Base-by-base conservation (phyloP, 495 filamentous ascomycete genomes). In the Penicillium pancosmium region DNA sequence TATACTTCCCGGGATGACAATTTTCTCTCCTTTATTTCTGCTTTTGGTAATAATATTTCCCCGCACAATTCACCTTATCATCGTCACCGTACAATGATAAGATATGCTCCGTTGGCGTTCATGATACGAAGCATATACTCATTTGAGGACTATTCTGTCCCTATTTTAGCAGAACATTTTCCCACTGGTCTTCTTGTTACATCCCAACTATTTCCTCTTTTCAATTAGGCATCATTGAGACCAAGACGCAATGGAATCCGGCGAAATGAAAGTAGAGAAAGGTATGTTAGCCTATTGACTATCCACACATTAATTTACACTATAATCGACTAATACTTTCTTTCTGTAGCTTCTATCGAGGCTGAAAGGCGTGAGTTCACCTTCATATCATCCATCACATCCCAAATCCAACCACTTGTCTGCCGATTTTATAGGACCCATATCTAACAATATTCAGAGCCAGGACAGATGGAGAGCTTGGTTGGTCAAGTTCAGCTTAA, bases 11-110 rank as follows among this genome's bases (percentile, higher is more conserved):
- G 41, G 41, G 16, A 2, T 15, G 41, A 16, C 41, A 13, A 44
- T 44, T 44, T 44, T 52, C 57, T 59, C 56, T 47, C 50, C n/a
- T 27, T 41, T 47, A 16, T 54, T 46, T 5, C 57, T 51, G 18
- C 27, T 50, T 59, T 49, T 1, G 50, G 57, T 59, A 59, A 54
- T 59, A 18, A 31, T n/a, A 11, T n/a, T 53, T 53, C 57, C 57
- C 57, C 57, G 57, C 57, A 59, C 50, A 4, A 18, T 21, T 15
- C 41, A n/a, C 36, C 38, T 54, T 52, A 58, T 58, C 56, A 36
- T 16, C 16, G 16, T 33, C 12, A 15, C 25, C 31, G 18, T 52
- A 36, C 0, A 18, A 34, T 38, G 36, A 38, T 38, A 38, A 52
- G 49, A 19, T 38, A 31, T 31, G 27, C 27, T 31, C 27, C 27